Conservation (phyloP, 73 alveolate species). For the Paramecium octaurelia region DNA sequence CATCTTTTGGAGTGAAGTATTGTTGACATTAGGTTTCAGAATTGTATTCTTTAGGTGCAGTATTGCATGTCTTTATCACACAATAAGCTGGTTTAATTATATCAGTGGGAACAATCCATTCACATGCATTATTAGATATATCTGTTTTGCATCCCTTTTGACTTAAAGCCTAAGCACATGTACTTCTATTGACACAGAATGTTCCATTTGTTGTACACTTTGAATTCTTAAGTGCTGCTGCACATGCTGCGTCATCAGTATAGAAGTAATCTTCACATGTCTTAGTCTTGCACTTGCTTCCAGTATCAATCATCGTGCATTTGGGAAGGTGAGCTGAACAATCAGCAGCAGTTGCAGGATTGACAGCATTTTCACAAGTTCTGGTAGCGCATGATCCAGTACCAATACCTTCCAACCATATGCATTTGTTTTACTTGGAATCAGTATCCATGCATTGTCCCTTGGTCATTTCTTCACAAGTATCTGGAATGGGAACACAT, state of each 20-base stretch:
- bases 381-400: not conserved
- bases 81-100: not conserved
- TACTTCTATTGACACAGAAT: not conserved
- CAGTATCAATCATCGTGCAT: not conserved
- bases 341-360: not conserved
- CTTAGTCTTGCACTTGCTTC: not conserved
- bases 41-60: not conserved
- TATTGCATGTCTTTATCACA: not conserved
- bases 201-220: conserved; percentile 3
- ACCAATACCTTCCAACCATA: not conserved
- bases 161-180: not conserved
- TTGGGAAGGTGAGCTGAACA: not conserved
- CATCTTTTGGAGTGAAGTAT: not conserved
- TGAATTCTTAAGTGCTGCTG: not conserved
- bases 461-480: not conserved
- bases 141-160: not conserved
- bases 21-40: not conserved
- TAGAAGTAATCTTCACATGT: not conserved
- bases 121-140: not conserved
- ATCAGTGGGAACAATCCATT: not conserved
- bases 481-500: not conserved
- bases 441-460: not conserved
- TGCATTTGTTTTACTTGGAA: not conserved
- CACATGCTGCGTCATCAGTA: not conserved
- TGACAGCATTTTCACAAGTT: not conserved